These are phyloP conservation scores for Calonectria hongkongensis DNA, from an alignment of 2,329 filamentous ascomycete species.

Conservation along the genomic window DNA sequence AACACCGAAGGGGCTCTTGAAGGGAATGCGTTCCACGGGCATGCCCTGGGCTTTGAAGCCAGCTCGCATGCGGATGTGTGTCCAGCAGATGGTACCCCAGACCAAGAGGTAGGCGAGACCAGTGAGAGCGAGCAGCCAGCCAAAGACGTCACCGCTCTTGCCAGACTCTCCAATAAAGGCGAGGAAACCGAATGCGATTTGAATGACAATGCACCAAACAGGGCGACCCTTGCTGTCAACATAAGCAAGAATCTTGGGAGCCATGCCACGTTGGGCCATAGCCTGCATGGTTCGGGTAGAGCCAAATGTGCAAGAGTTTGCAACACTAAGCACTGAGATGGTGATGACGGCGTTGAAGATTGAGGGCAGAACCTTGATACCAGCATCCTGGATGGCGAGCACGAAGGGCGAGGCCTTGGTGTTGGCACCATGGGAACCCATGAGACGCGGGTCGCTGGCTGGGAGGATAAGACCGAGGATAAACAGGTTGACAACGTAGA, in stretches of 20 bases:
- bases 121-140: conserved; percentile 78
- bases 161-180: conserved; percentile 66
- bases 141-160: conserved; percentile 71
- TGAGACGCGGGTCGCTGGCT: conserved; percentile 61
- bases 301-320: conserved; percentile 71
- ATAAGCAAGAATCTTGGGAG: conserved; percentile 70
- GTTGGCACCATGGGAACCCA: conserved; percentile 50
- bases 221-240: conserved; percentile 72
- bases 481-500: conserved; percentile 67
- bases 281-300: conserved; percentile 72
- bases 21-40: conserved; percentile 83
- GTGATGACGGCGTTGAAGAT: conserved; percentile 72
- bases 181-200: conserved; percentile 66
- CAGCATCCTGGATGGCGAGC: conserved; percentile 68
- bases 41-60: conserved; percentile 78
- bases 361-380: conserved; percentile 66
- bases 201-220: conserved; percentile 63
- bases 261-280: conserved; percentile 70
- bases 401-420: conserved; percentile 67
- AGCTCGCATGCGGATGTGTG: conserved; percentile 77
- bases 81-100: conserved; percentile 77
- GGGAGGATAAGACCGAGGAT: conserved; percentile 66
- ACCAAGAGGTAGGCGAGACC: conserved; percentile 77
- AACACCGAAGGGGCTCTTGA: conserved; percentile 84
- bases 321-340: conserved; percentile 71